Evolutionary conservation across 164 flowering plant species (phyloP).

Genomic region (Piper betle): DNA sequence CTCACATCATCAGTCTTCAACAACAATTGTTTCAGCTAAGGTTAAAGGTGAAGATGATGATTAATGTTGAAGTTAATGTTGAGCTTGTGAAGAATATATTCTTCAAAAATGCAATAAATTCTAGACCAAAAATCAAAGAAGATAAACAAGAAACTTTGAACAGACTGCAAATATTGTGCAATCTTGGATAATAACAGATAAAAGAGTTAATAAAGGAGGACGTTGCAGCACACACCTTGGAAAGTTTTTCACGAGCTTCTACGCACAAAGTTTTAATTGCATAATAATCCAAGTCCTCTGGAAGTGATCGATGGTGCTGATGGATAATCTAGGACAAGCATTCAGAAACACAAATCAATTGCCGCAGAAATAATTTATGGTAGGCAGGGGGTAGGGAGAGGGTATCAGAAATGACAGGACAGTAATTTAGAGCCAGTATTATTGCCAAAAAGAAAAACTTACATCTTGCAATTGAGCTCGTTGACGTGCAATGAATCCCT

Average conservation of each 20-base stretch:
- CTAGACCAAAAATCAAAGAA: neutral
- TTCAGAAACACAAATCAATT: neutral
- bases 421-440: neutral
- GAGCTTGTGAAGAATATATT: no score
- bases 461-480: conserved; percentile 83
- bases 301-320: conserved; percentile 68
- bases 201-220: neutral
- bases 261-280: conserved; percentile 69
- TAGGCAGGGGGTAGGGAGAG: neutral
- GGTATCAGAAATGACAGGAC: neutral
- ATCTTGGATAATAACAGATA: no score
- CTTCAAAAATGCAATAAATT: no score
- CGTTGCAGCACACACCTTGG: conserved; percentile 44
- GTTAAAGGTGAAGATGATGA: no score
- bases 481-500: conserved; percentile 88
- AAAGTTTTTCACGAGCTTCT: conserved; percentile 89
- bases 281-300: conserved; percentile 75
- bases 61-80: no score
- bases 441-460: conserved; percentile 1
- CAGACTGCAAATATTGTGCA: neutral
- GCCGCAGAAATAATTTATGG: neutral
- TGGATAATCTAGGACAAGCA: conserved; percentile 46
- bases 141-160: neutral
- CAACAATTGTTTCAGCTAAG: no score
- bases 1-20: no score